Evolutionary conservation across 768 basidiomycete genomes (phyloP).

Genomic region (Tulasnella sp.): DNA sequence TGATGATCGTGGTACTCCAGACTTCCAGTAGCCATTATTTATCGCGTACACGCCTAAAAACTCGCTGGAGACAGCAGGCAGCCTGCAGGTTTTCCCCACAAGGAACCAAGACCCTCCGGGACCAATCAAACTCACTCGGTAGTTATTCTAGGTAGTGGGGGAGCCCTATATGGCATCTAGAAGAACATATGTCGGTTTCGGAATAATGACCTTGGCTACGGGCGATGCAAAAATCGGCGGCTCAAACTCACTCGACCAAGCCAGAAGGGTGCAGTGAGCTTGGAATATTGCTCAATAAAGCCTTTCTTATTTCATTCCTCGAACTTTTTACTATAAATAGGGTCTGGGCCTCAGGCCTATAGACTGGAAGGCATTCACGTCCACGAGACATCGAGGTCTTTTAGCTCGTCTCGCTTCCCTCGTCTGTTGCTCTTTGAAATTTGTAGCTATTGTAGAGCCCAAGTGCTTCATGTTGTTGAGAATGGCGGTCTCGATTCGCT

Average conservation of each 20-base stretch:
- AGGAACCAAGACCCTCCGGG: slow-evolving; percentile 61
- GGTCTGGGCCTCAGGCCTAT: slow-evolving; percentile 48
- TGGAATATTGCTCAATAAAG: neutral
- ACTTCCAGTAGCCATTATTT: slow-evolving; percentile 56
- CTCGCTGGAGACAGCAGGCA: slow-evolving; percentile 78
- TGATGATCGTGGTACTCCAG: slow-evolving; percentile 42
- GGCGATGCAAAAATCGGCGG: neutral
- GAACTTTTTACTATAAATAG: slow-evolving; percentile 83
- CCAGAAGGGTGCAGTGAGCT: slow-evolving; percentile 34
- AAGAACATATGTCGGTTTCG: slow-evolving; percentile 93
- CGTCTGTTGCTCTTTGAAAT: too few species aligned
- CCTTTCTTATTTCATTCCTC: slow-evolving; percentile 49
- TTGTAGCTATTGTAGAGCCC: too few species aligned
- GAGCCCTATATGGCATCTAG: slow-evolving; percentile 61
- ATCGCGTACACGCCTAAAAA: slow-evolving; percentile 72
- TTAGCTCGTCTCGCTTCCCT: slow-evolving; percentile 65
- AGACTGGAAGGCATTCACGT: slow-evolving; percentile 55
- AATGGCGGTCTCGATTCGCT: too few species aligned
- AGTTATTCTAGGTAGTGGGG: slow-evolving; percentile 6
- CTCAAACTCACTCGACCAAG: slow-evolving; percentile 68
- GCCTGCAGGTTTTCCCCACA: slow-evolving; percentile 90
- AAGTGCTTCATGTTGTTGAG: too few species aligned
- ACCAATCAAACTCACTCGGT: neutral
- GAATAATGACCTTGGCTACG: neutral
- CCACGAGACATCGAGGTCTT: slow-evolving; percentile 52